Base-by-base conservation (phyloP, 305 asterid genomes). In the Euphrasia arctica region DNA sequence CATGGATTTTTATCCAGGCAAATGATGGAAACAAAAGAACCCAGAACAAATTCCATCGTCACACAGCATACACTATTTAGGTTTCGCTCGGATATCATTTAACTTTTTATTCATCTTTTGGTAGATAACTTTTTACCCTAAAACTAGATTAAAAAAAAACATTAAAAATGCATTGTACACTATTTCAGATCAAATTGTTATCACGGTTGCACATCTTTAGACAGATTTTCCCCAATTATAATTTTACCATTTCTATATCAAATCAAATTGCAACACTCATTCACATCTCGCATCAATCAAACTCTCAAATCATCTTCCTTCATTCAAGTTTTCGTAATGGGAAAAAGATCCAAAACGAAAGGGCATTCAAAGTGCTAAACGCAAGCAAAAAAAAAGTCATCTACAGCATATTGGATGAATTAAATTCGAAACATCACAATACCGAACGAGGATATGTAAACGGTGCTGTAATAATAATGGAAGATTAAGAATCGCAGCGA, bases 381-480 rank as follows among this genome's bases (percentile, higher is more conserved):
- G 5, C 4, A 15, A 11, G 51, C 1, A 32, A 52, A 52, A 27
- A 5, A 3, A 39, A 54, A 10, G 54, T 22, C 51, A 70, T 31
- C 50, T 18, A 14, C 54, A 39, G 5, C 29, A 51, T 32, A 22
- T 15, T 10, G 27, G 2, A 6, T 22, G 22, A 47, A 52, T 9
- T 12, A 8, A 61, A 61, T 54, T 13, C n/a, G 29, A 13, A 49
- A 49, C 58, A 64, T 36, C 2, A 25, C 58, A 9, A 65, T 54
- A 27, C 57, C 63, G 22, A 60, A 60, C 52, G 9, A 49, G 25
- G n/a, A 63, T 52, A n/a, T 13, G 1, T 7, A 58, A 49, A 22
- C 52, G 76, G 47, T 8, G 57, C 57, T 41, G n/a, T 25, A 45
- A 29, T 10, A 28, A 54, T 7, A 43, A 27, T 15, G 14, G 55